Conservation (phyloP, 306 rosid species). For the Betula pendula region DNA sequence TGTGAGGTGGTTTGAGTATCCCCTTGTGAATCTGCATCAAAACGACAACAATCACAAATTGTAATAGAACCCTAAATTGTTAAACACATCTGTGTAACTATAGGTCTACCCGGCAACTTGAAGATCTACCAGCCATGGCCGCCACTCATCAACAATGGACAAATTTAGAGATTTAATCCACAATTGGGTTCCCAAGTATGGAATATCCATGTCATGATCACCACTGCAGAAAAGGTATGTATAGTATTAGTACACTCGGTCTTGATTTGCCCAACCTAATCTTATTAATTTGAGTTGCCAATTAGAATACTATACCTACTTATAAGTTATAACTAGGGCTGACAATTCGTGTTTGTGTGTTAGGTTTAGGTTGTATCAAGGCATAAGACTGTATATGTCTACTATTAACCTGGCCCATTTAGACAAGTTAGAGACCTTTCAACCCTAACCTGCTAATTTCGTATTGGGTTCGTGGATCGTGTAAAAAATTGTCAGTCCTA, state of each 20-base stretch:
- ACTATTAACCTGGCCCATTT: no score
- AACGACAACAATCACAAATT: neutral
- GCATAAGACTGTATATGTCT: no score
- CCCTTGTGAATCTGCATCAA: constrained; percentile 11
- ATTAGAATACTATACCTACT: neutral
- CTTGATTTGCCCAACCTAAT: neutral
- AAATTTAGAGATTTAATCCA: constrained; percentile 58
- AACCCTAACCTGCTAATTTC: no score
- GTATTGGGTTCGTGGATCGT: no score
- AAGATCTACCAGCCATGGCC: constrained; percentile 42
- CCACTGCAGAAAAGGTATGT: constrained; percentile 34
- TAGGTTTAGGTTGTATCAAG: no score
- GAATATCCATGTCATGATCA: constrained; percentile 42
- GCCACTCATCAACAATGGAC: constrained; percentile 40
- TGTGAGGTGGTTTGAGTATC: constrained; percentile 41
- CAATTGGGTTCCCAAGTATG: constrained; percentile 44
- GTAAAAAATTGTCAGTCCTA: neutral
- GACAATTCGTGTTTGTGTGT: no score
- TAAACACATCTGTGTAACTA: neutral
- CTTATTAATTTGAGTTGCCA: neutral
- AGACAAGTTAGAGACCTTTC: no score
- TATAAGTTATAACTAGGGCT: no score
- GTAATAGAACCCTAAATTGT: neutral
- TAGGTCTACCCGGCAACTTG: constrained; percentile 50
- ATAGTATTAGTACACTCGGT: neutral